Base-by-base conservation (phyloP, 2,329 filamentous ascomycete species). In the Cladorrhinum sp. region DNA sequence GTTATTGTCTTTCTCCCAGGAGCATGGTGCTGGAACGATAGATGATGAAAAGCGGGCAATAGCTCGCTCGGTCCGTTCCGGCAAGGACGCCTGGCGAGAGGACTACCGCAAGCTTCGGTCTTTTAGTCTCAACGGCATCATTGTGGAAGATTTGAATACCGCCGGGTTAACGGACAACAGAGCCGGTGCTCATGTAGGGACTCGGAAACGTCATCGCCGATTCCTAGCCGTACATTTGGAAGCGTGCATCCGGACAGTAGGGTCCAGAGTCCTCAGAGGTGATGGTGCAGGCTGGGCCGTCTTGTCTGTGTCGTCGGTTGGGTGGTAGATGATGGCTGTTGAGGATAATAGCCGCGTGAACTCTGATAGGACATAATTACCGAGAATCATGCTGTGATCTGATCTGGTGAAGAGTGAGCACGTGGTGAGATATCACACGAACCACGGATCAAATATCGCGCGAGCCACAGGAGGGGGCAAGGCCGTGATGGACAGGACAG, bases 311-410 rank as follows among this genome's bases (percentile, higher is more conserved):
- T 51, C 24, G 21, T 51, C 49, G 49, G 21, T 12, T 46, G 42
- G 42, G 6, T 46, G 42, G 10, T 18, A 5, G 10, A 21, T 46
- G 42, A 46, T 46, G 42, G 42, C 42, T 46, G 16, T 16, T 56
- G 54, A 57, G 8, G 39, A 57, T 21, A 57, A 57, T 57, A 57
- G 54, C 54, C 39, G n/a, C n/a, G 7, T 57, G 54, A 33, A 39
- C 26, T 20, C 3, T 49, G 14, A 46, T 48, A n/a, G 39, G 54
- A 30, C 23, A 3, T 39, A 23, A 46, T 49, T 49, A 24, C 14
- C 26, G n/a, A 49, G 10, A 46, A 20, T 20, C n/a, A 46, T 46
- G 42, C 42, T 20, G 42, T 46, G n/a, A 20, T 46, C n/a, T 46
- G 42, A 10, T 46, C 4, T 42, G 36, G 36, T 42, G n/a, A 46